Conservation (phyloP, 352 stramenopile genomes). For the Phytophthora boehmeriae region DNA sequence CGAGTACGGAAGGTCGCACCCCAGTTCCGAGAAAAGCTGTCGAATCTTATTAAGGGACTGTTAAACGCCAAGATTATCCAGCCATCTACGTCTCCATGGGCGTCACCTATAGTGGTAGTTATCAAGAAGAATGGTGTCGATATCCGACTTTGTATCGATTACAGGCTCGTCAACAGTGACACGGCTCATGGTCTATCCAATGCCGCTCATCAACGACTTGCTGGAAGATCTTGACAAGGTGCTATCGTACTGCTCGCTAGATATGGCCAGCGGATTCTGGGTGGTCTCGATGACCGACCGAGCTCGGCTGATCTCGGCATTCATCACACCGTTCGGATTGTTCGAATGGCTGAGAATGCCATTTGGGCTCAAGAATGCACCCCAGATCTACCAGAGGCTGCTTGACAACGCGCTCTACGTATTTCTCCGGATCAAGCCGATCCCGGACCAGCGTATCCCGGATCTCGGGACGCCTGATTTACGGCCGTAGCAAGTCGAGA, state of each 20-base stretch:
- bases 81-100: slow-evolving; percentile 24
- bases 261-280: slow-evolving; percentile 27
- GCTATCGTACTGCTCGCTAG: slow-evolving; percentile 23
- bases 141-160: slow-evolving; percentile 38
- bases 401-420: slow-evolving; percentile 22
- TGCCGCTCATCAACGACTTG: slow-evolving; percentile 28
- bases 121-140: slow-evolving; percentile 47
- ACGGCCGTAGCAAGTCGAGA: too few relatives aligned
- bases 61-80: slow-evolving; percentile 19
- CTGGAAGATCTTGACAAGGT: slow-evolving; percentile 17
- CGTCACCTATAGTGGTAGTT: slow-evolving; percentile 45
- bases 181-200: slow-evolving; percentile 22
- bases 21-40: slow-evolving; percentile 26
- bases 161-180: slow-evolving; percentile 16
- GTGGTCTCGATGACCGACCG: slow-evolving; percentile 15
- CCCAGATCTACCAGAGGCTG: slow-evolving; percentile 22
- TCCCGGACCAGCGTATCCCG: too few relatives aligned
- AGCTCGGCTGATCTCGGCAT: slow-evolving; percentile 11
- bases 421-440: not conserved
- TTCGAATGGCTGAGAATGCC: slow-evolving; percentile 25
- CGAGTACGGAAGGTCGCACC: slow-evolving; percentile 10
- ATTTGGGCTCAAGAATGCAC: slow-evolving; percentile 19
- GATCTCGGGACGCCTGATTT: too few relatives aligned
- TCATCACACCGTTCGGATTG: too few relatives aligned
- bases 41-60: slow-evolving; percentile 33